phyloP scores from a whole-genome alignment of 306 rosid genomes.

The Rubus parviflorus region DNA sequence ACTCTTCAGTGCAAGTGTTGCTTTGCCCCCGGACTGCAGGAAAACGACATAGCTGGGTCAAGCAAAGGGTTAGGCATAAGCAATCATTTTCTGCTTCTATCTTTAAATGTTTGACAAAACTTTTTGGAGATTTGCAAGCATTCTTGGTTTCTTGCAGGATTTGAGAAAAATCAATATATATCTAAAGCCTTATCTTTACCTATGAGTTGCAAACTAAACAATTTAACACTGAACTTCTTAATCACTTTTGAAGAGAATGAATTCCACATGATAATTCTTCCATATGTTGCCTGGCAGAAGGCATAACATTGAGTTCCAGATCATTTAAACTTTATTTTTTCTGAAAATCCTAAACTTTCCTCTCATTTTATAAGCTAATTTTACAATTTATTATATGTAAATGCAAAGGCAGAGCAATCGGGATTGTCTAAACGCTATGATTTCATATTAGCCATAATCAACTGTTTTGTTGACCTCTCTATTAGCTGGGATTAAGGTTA shows the following conservation, averaged over 20 bases:
- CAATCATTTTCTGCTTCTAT: slow-evolving; percentile 7
- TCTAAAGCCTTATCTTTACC: background rate
- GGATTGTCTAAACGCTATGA: background rate
- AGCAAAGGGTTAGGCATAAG: slow-evolving; percentile 63
- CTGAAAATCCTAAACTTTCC: background rate
- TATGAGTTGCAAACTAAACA: slow-evolving; percentile 2
- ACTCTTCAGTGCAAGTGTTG: slow-evolving; percentile 86
- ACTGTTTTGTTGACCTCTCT: background rate
- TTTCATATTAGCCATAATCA: background rate
- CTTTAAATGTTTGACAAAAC: background rate
- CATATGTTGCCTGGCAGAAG: background rate
- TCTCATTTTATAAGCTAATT: background rate
- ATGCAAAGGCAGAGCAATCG: background rate
- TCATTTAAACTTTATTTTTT: background rate
- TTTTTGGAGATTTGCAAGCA: background rate
- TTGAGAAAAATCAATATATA: background rate
- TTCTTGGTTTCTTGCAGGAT: background rate
- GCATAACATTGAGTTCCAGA: background rate
- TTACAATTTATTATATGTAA: background rate
- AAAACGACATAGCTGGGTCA: slow-evolving; percentile 89
- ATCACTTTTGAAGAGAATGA: background rate
- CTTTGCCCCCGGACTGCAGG: slow-evolving; percentile 90
- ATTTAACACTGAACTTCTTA: background rate
- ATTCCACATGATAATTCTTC: background rate
- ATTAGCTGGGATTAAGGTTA: background rate